These are phyloP conservation scores for Torrubiella hemipterigena DNA, from an alignment of 2,329 filamentous ascomycete genomes.

Conservation along the genomic window DNA sequence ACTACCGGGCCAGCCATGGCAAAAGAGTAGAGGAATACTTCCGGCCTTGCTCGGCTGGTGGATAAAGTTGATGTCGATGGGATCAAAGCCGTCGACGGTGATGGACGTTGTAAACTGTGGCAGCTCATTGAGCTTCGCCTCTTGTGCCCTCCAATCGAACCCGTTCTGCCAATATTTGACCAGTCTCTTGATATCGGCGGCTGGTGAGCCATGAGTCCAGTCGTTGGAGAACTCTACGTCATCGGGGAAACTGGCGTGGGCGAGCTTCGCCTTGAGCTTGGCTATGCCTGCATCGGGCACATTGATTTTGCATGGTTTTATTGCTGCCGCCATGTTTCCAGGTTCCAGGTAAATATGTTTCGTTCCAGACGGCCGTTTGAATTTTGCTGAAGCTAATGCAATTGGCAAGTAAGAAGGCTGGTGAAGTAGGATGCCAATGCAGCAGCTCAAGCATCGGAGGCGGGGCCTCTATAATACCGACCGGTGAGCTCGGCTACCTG, in stretches of 20 bases:
- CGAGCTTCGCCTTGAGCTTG: slow-evolving; percentile 18
- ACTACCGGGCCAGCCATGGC: slow-evolving; percentile 61
- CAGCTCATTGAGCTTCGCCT: slow-evolving; percentile 44
- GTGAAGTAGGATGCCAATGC: too few species aligned
- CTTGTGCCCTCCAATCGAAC: slow-evolving; percentile 52
- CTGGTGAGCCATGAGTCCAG: slow-evolving; percentile 18
- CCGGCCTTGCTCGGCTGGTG: slow-evolving; percentile 40
- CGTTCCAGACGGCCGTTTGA: too few species aligned
- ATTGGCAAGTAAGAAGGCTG: background rate
- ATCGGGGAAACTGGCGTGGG: slow-evolving; percentile 15
- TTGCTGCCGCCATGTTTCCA: too few species aligned
- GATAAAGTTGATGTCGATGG: slow-evolving; percentile 51
- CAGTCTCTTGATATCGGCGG: slow-evolving; percentile 21
- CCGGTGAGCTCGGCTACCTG: too few species aligned
- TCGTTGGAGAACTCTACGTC: slow-evolving; percentile 20
- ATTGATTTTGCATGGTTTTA: slow-evolving; percentile 21
- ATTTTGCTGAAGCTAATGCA: background rate
- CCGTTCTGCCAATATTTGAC: slow-evolving; percentile 24
- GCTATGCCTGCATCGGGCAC: slow-evolving; percentile 19
- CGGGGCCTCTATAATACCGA: slow-evolving; percentile 19
- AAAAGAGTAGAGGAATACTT: slow-evolving; percentile 54
- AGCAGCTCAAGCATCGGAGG: background rate
- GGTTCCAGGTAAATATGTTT: too few species aligned
- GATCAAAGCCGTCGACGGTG: slow-evolving; percentile 42
- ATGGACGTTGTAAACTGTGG: slow-evolving; percentile 45